phyloP scores from a whole-genome alignment of 78 protist species.

The Chrysochromulina tobinii region DNA sequence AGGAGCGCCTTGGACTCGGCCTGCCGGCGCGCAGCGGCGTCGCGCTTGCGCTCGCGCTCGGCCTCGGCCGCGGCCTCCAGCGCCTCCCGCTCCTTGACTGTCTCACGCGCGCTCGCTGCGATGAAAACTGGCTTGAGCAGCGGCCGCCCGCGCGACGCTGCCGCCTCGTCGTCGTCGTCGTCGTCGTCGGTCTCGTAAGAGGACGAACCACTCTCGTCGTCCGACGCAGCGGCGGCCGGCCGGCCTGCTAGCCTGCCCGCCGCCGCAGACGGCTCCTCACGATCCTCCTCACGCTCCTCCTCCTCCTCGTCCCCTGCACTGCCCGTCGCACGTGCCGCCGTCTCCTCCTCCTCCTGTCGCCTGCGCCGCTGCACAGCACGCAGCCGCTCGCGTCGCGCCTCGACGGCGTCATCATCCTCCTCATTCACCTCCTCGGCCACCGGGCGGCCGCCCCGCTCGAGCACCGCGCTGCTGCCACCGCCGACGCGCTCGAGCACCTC shows the following conservation, averaged over 20 bases:
- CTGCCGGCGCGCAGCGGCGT: not conserved
- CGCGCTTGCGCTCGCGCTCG: too few relatives aligned
- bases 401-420: not conserved
- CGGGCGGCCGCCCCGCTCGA: not conserved
- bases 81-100: not conserved
- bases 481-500: not conserved
- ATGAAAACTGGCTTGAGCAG: constrained; percentile 22
- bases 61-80: not conserved
- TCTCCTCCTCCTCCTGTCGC: not conserved
- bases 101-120: not conserved
- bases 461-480: not conserved
- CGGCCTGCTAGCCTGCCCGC: too few relatives aligned
- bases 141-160: not conserved
- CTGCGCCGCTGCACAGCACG: not conserved
- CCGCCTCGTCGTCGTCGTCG: not conserved
- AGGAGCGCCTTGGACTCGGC: not conserved
- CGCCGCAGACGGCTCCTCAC: not conserved
- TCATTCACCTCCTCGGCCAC: not conserved
- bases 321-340: too few relatives aligned
- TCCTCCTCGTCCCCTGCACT: not conserved
- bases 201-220: not conserved
- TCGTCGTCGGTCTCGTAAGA: constrained; percentile 21
- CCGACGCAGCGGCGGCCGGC: too few relatives aligned
- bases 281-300: not conserved
- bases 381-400: not conserved